Evolutionary conservation across 2,329 filamentous ascomycete genomes (phyloP), one percentile per base, ranked within the genome.

Genomic region (Pyrenophora seminiperda): DNA sequence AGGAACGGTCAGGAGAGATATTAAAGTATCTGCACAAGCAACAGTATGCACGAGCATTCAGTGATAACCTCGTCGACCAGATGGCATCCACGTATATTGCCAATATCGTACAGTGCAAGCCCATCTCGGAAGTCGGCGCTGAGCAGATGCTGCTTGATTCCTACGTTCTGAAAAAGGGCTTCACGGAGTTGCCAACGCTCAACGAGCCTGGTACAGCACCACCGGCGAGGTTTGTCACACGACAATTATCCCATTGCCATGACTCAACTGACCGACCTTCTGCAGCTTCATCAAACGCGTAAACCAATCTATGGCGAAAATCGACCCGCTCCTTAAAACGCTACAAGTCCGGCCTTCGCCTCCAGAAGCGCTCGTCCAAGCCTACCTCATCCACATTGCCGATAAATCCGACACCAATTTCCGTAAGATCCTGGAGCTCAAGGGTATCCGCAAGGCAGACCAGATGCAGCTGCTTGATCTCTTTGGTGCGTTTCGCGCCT

Each of bases 131-230:
- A 75, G 90, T 91, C 46, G 94, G 92, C 10, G 94, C 94, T 9
- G 93, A 99, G 73, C 94, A 96, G 84, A 97, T 99, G 91, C 81
- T 97, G 15, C 84, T 99, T 4, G 94, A 99, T 74, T 92, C 93
- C 58, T 97, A 97, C 67, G 89, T 90, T 7, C 79, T 96, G 17
- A 92, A 90, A 50, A 91, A 93, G 66, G 84, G 85, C 1, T 86
- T 95, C 53, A 84, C 86, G 41, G 85, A 84, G 47, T 79, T 96
- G 4, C 79, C 91, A 54, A 86, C 82, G 15, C 78, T 79, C 65
- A 84, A 78, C 22, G 68, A 84, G 33, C 68, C 82, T 9, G 79
- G 64, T 69, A 85, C 79, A 76, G 85, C 82, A 76, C 82, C 75
- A 6, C 80, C 81, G 15, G 73, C 80, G 39, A 76, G 70, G 73